Evolutionary conservation across 2,329 filamentous ascomycete species (phyloP).

Genomic region (Ophiostoma triangulosporum): DNA sequence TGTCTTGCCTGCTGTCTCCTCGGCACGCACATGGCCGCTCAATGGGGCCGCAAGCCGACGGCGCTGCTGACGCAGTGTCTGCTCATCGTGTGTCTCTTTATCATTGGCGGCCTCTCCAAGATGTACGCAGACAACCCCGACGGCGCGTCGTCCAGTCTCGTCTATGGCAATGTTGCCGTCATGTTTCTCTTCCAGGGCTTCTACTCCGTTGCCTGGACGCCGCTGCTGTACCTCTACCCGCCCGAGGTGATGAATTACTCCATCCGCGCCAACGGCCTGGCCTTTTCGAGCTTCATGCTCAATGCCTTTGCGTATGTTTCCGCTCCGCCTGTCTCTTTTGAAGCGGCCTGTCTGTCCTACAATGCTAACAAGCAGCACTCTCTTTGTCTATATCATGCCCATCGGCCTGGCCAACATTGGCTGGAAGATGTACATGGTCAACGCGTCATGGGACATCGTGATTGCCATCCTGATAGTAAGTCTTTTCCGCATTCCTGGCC

Average conservation of each 20-base stretch:
- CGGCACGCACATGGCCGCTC: slow-evolving; percentile 29
- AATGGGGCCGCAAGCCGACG: slow-evolving; percentile 27
- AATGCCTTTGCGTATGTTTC: background rate
- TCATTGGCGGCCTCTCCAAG: slow-evolving; percentile 34
- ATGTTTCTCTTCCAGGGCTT: slow-evolving; percentile 34
- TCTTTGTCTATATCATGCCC: slow-evolving; percentile 22
- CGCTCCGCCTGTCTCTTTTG: too few relatives aligned
- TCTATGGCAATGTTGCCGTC: slow-evolving; percentile 37
- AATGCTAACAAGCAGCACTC: slow-evolving; percentile 1
- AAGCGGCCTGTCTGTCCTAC: too few relatives aligned
- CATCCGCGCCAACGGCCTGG: slow-evolving; percentile 33
- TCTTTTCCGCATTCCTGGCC: background rate
- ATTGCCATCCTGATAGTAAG: slow-evolving; percentile 25
- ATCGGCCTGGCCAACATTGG: slow-evolving; percentile 29
- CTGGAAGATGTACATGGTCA: slow-evolving; percentile 35
- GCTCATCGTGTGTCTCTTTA: slow-evolving; percentile 29
- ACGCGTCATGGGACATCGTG: slow-evolving; percentile 29
- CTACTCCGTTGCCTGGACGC: slow-evolving; percentile 37
- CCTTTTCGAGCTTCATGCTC: slow-evolving; percentile 20
- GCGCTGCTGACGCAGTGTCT: slow-evolving; percentile 26
- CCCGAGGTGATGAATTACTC: slow-evolving; percentile 36
- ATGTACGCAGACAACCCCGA: slow-evolving; percentile 24
- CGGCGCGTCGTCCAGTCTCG: slow-evolving; percentile 30
- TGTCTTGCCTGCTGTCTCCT: slow-evolving; percentile 32
- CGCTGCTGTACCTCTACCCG: slow-evolving; percentile 41